Base-by-base conservation (phyloP, 805 yeast genomes). In the Clavispora phyllophila region DNA sequence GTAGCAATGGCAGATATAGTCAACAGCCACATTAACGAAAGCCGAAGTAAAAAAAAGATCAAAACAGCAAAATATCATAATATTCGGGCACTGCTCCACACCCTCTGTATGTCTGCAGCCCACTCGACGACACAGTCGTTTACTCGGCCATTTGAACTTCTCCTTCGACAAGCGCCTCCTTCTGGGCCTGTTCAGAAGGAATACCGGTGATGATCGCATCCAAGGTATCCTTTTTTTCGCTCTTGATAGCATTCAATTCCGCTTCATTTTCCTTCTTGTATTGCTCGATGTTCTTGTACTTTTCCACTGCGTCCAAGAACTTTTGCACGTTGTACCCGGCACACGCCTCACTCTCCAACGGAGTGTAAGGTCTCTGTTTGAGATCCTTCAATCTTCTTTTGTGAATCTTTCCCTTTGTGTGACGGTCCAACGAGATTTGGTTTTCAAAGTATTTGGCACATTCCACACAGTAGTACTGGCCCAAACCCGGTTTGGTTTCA, bases 361-460 rank as follows among this genome's bases (percentile, higher is more conserved):
- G 83, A 4, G 96, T 81, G 60, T 91, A 91, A 8, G 97, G 97
- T 41, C 82, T 84, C 38, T 73, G 79, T 44, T 76, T 78, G 54
- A 93, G 70, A 32, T 79, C 84, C 61, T 82, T 86, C 20, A 86
- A 84, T 59, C 96, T 74, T 63, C 98, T 78, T 62, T 85, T 90
- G 65, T 93, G 99, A 7, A 81, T 75, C 57, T 89, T 90, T 4
- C 84, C 73, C 53, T 79, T 78, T 48, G 75, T 66, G 66, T 93
- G 99, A 12, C 82, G 73, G 46, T 78, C 79, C 42, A 87, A 71
- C 7, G 95, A 84, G 25, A 65, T 61, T 36, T 84, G 88, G 44
- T 82, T 81, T 60, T 90, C 96, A 57, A 81, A 88, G 64, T 93
- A 88, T 60, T 84, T 86, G 38, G 95, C 95, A 72, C 99, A 93